A percentile compares a stretch with the other conserved stretches of the same genome.
These are phyloP conservation scores for Fonticula alba DNA, from an alignment of 78 protist genomes.

Conservation along the genomic window DNA sequence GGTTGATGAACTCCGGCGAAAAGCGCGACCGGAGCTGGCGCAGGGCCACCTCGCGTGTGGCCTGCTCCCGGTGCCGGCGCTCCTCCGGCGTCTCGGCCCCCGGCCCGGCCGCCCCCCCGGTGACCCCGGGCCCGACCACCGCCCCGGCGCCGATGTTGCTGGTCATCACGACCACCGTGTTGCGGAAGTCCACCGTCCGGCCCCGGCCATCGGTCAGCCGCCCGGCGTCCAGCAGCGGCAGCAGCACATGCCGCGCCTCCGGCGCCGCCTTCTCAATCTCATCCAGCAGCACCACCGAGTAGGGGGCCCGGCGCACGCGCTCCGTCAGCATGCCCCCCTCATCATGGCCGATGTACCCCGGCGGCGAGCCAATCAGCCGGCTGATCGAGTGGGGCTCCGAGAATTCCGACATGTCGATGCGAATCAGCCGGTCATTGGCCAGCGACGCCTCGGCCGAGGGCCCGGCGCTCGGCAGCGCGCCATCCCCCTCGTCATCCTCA, in stretches of 20 bases:
- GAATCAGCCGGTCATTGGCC: conserved; percentile 53
- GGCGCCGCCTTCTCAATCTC: too few relatives aligned
- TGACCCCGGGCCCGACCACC: conserved; percentile 9
- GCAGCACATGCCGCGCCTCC: too few relatives aligned
- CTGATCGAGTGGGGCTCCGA: conserved; percentile 80
- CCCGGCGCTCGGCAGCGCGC: too few relatives aligned
- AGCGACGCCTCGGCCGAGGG: too few relatives aligned
- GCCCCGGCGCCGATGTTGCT: conserved; percentile 72
- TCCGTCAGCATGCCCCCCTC: conserved; percentile 97
- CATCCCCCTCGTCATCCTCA: too few relatives aligned
- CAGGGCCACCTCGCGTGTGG: too few relatives aligned
- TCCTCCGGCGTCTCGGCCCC: too few relatives aligned
- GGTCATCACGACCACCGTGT: conserved; percentile 77
- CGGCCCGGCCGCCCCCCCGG: too few relatives aligned
- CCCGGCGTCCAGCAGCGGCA: conserved; percentile 96
- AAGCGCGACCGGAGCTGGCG: conserved; percentile 41
- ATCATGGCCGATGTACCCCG: conserved; percentile 94
- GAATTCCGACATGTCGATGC: conserved; percentile 95
- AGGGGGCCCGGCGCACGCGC: conserved; percentile 85
- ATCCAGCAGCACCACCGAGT: conserved; percentile 71
- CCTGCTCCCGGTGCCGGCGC: too few relatives aligned
- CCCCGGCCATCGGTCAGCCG: conserved; percentile 91
- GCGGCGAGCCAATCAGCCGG: conserved; percentile 94
- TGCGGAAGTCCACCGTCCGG: conserved; percentile 72
- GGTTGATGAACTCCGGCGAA: conserved; percentile 90